Base-by-base conservation (phyloP, 1,284 basidiomycete genomes). In the Hypsizygus ulmarius region DNA sequence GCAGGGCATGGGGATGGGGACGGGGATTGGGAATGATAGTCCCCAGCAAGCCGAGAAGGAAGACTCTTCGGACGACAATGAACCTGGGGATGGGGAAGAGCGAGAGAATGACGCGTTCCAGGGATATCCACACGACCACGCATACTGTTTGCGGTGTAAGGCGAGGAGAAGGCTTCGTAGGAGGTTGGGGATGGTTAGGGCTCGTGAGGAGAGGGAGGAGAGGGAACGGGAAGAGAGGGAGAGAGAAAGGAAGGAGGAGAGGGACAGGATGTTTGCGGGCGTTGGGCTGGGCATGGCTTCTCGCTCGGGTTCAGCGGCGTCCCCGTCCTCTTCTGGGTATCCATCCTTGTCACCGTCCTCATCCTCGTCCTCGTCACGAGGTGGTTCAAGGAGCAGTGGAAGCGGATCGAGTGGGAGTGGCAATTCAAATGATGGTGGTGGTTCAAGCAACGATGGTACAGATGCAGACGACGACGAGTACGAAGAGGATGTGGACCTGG, bases 251-350 rank as follows among this genome's bases (percentile, higher is more conserved):
- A 14, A 11, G 19, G 3, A 3, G 11, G 8, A 10, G 3, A 40
- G 56, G 9, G 56, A 52, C 15, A 33, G 46, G 30, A 14, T 49
- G 14, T 55, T 57, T 37, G 45, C 18, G 43, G 43, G 40, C 41
- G 48, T 50, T 32, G 57, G 57, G 14, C 21, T 25, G 21, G 21
- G 21, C 7, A 25, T 25, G 21, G 21, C 21, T 25, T 25, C 4
- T 25, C 21, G 4, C 21, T 25, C 21, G 21, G 21, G 4, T 25
- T 25, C 21, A 3, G 3, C 21, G 3, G 21, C 21, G 4, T 25
- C 21, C 7, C 4, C 21, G 21, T 25, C 21, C 7, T 25, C 21
- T 25, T n/a, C n/a, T n/a, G n/a, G n/a, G n/a, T n/a, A n/a, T n/a
- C n/a, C n/a, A n/a, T n/a, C n/a, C n/a, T n/a, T n/a, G n/a, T n/a